Conservation (phyloP, 2,329 filamentous ascomycete species). For the Elsinoe arachidis region DNA sequence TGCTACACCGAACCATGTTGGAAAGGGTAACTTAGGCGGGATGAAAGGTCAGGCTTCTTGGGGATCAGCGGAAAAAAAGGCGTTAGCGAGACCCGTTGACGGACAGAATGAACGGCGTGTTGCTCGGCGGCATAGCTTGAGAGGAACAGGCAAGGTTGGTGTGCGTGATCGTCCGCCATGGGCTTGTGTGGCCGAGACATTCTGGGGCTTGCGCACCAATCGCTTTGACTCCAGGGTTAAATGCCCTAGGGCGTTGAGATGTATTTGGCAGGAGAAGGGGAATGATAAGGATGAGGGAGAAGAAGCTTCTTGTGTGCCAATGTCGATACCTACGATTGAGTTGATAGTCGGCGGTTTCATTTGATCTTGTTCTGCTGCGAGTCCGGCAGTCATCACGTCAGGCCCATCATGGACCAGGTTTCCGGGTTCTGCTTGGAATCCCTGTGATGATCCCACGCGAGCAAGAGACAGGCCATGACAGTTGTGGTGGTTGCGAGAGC, state of each 20-base stretch:
- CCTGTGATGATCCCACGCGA: background rate
- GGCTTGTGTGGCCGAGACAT: background rate
- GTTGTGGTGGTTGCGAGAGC: background rate
- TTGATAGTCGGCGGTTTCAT: no score
- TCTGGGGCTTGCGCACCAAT: constrained; percentile 5
- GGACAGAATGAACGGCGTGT: constrained; percentile 4
- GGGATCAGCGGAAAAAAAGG: constrained; percentile 1
- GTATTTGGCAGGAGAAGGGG: background rate
- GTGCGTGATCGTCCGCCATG: constrained; percentile 6
- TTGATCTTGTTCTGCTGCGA: no score
- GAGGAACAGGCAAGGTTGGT: constrained; percentile 4
- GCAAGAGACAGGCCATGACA: background rate
- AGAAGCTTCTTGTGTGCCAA: no score
- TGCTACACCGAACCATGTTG: constrained; percentile 7
- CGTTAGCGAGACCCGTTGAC: constrained; percentile 7
- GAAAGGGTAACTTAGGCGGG: background rate
- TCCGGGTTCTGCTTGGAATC: background rate
- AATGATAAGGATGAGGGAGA: background rate
- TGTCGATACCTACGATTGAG: no score
- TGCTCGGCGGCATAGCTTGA: constrained; percentile 4
- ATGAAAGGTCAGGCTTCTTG: background rate
- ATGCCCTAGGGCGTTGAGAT: background rate
- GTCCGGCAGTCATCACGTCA: background rate
- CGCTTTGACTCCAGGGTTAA: background rate
- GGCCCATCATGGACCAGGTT: background rate